Base-by-base conservation (phyloP, 1,139 yeast genomes). In the Taphrina communis region DNA sequence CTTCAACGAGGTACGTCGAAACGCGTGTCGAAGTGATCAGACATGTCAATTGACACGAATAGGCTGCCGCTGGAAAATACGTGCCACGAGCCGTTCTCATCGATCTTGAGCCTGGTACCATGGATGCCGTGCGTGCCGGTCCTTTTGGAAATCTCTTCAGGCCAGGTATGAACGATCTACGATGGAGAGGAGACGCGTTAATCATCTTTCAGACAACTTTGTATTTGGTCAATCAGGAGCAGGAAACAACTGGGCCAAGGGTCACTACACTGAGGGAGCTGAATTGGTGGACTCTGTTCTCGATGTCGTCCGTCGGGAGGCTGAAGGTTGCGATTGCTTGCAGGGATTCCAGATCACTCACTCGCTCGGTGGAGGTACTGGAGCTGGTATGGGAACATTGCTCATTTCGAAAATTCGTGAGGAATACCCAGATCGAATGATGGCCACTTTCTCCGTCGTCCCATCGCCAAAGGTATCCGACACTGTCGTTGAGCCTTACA, bases 221-320 rank as follows among this genome's bases (percentile, higher is more conserved):
- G 78, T 81, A 57, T 75, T 80, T 51, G 84, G 83, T 38, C 80
- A 80, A 71, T 76, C 80, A 62, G 82, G 83, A 48, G 83, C 83
- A 7, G 83, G 83, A n/a, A 81, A 81, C 75, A 81, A 80, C 74
- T 81, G 84, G 84, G 83, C 83, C 71, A 81, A 81, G 74, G 83
- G 83, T 51, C 80, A 78, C 62, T 81, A 81, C 75, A 81, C 83
- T 25, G 83, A 81, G 72, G 83, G 83, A 44, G 82, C 83, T 6
- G 83, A 81, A 73, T 75, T 81, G 60, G 77, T 81, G 72, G 84
- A 81, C 70, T 75, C 80, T n/a, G 83, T 81, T 31, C 76, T 81
- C 77, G 83, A 81, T 70, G 82, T 79, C 31, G 78, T 81, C 42
- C 78, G 84, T 42, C 78, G 83, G 50, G 84, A 81, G 73, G 82